Evolutionary conservation across 495 filamentous ascomycete species (phyloP), one percentile per base, ranked within the genome.

Genomic region (Xylaria scruposa): DNA sequence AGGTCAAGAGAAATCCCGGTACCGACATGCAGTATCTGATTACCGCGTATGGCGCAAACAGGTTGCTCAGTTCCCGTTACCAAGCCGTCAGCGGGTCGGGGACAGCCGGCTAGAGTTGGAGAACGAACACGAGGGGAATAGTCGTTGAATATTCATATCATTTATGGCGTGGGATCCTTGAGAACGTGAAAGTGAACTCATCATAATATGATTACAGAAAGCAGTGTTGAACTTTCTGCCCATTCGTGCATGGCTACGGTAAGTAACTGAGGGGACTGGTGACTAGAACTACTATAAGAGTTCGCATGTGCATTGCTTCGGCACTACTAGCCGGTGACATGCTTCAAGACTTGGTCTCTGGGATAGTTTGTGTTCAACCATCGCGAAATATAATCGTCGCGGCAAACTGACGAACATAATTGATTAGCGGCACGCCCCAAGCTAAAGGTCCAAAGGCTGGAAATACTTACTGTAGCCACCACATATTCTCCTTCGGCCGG

Each of bases 341-440:
- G 70, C 70, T 73, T 77, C 44, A 80, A 24, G 53, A 91, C 83
- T 26, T 87, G 78, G 47, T 90, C 81, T 24, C 85, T 83, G 26
- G 85, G 85, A 64, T 84, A 90, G 75, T 92, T 92, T 0, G 90
- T 88, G 73, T 93, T 90, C 68, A 90, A 89, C 81, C 88, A 93
- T 68, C 90, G 86, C 10, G 93, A 95, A 70, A 94, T 83, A 76
- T 90, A 98, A 80, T 97, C 95, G 76, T 98, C 95, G 49, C 90
- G 89, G 76, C 92, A 94, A 70, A 95, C 93, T 95, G 74, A 49
- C 38, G 62, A 68, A 76, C 19, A 74, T 79, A 68, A 70, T 75
- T 49, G 17, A 47, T 69, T 60, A 69, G 67, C 49, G 3, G 26
- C 3, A 1, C 9, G 36, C 9, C 2, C 21, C 15, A 46, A 24